These are phyloP conservation scores for Leccinum pellstonianum DNA, from an alignment of 768 basidiomycete species.

Conservation along the genomic window DNA sequence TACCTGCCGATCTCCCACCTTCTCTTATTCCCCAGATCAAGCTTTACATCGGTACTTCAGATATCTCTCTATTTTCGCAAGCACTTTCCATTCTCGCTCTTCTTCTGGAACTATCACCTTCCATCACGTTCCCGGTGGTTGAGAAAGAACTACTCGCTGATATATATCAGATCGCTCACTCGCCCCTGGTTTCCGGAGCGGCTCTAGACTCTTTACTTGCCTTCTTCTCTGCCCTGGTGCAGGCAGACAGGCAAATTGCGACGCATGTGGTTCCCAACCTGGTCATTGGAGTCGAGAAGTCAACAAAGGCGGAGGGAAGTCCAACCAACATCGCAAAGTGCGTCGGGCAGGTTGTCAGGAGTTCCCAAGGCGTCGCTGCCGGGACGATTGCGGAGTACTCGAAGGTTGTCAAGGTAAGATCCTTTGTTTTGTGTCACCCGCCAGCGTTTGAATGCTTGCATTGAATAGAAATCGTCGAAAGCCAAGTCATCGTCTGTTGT, in stretches of 20 bases:
- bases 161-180: constrained; percentile 71
- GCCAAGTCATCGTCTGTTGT: constrained; percentile 67
- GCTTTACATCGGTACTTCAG: constrained; percentile 68
- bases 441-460: constrained; percentile 1
- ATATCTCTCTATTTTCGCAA: constrained; percentile 65
- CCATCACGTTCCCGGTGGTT: constrained; percentile 69
- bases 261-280: constrained; percentile 79
- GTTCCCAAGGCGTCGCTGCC: constrained; percentile 67
- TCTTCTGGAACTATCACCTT: constrained; percentile 66
- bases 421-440: background rate
- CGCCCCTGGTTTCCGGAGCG: constrained; percentile 72
- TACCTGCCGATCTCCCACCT: constrained; percentile 59
- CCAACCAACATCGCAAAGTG: constrained; percentile 79
- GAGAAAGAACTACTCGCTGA: constrained; percentile 66
- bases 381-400: constrained; percentile 85
- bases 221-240: constrained; percentile 82
- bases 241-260: constrained; percentile 79
- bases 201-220: constrained; percentile 78
- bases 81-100: constrained; percentile 64
- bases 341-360: constrained; percentile 78
- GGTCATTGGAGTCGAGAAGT: constrained; percentile 63
- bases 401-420: constrained; percentile 69
- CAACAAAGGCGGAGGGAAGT: constrained; percentile 52
- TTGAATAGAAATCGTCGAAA: constrained; percentile 50
- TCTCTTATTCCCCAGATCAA: constrained; percentile 73